Evolutionary conservation across 345 rosid genomes (phyloP).

Genomic region (Eucalyptus marginata): DNA sequence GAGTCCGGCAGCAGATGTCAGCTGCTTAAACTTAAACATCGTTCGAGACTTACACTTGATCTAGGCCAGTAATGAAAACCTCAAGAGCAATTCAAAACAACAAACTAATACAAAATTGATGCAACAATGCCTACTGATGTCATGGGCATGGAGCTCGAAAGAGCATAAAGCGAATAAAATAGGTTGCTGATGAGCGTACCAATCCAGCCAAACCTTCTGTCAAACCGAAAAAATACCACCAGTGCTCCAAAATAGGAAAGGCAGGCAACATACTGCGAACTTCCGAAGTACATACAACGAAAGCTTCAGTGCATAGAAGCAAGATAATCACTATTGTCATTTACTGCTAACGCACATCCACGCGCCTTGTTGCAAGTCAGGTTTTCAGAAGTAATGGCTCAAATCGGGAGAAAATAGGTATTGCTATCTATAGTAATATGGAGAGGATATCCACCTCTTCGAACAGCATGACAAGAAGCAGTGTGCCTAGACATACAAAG

Average conservation of each 20-base stretch:
- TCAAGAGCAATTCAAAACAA: neutral
- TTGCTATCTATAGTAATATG: neutral
- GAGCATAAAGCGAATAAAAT: neutral
- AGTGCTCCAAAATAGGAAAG: neutral
- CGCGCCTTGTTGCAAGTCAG: neutral
- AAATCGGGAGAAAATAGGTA: neutral
- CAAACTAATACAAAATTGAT: neutral
- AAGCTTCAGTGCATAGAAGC: neutral
- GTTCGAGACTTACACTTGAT: neutral
- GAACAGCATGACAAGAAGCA: neutral
- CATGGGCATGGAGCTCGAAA: neutral
- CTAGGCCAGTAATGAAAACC: neutral
- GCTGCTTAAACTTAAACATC: neutral
- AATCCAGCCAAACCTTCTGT: neutral
- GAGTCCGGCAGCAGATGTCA: neutral
- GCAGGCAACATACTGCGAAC: neutral
- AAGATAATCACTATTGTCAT: neutral
- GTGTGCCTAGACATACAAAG: neutral
- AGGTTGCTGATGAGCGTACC: neutral
- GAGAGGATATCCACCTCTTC: neutral
- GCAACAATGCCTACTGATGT: neutral
- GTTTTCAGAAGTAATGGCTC: neutral
- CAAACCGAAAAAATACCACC: neutral
- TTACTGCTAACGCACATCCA: neutral
- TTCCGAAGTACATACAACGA: neutral